Percentiles rank a stretch among this genome's conserved stretches.
Evolutionary conservation across 352 stramenopile species (phyloP).

Genomic region (Pythium pyrilobum): DNA sequence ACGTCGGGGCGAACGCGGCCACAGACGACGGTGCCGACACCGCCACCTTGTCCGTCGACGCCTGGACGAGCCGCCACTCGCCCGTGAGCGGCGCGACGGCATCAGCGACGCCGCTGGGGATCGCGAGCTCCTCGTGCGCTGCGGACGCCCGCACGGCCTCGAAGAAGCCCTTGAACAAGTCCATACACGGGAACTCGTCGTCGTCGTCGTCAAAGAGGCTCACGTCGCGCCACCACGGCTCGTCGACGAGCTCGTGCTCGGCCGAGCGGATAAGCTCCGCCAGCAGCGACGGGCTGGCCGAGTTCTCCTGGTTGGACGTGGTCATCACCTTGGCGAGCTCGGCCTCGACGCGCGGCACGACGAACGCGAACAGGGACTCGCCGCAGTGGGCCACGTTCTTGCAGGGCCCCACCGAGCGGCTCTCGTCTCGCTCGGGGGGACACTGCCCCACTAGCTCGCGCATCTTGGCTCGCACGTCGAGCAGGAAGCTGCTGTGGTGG

Average conservation of each 20-base stretch:
- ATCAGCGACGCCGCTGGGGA: neutral
- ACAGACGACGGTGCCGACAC: slow-evolving; percentile 23
- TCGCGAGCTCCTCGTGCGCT: neutral
- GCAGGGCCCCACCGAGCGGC: neutral
- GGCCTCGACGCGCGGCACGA: slow-evolving; percentile 7
- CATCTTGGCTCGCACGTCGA: slow-evolving; percentile 6
- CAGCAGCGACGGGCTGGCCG: slow-evolving; percentile 1
- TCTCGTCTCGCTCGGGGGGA: neutral
- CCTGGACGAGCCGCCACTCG: slow-evolving; percentile 4
- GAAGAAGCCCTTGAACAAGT: slow-evolving; percentile 12
- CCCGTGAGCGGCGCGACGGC: slow-evolving; percentile 1
- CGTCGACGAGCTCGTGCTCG: slow-evolving; percentile 4
- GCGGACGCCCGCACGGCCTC: slow-evolving; percentile 6
- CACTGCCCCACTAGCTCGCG: neutral
- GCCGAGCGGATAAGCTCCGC: slow-evolving; percentile 8
- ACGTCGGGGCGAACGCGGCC: neutral
- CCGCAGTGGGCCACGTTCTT: neutral
- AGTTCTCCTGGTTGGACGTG: too few species aligned
- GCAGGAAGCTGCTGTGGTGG: slow-evolving; percentile 8
- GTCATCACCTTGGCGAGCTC: slow-evolving; percentile 1
- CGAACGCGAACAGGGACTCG: slow-evolving; percentile 15
- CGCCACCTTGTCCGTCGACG: slow-evolving; percentile 11
- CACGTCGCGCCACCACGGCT: slow-evolving; percentile 10
- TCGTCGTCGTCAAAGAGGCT: slow-evolving; percentile 14
- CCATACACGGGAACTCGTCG: slow-evolving; percentile 16